A percentile compares a stretch with the other conserved stretches of the same genome.
phyloP scores from a whole-genome alignment of 169 alveolate species.

The Plasmodium malariae region DNA sequence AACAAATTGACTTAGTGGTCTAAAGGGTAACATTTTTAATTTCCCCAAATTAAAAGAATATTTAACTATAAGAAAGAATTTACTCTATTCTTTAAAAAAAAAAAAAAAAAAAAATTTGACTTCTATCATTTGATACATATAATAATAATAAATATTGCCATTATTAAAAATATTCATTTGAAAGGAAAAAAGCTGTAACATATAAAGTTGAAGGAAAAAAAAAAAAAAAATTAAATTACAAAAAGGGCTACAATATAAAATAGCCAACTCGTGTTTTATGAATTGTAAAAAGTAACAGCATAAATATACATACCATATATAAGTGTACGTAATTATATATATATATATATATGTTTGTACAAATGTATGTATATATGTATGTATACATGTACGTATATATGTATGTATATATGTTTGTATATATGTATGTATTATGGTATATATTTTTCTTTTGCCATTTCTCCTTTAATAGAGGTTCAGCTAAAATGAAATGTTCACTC shows the following conservation, averaged over 20 bases:
- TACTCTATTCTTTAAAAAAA: constrained; percentile 24
- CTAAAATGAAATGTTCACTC: neutral
- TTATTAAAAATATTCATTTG: constrained; percentile 12
- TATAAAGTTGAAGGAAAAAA: neutral
- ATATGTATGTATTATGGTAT: neutral
- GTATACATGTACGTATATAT: too few species aligned
- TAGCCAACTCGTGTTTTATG: neutral
- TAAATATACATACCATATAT: too few species aligned
- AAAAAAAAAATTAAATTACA: neutral
- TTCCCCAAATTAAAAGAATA: constrained; percentile 16
- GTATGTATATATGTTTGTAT: neutral
- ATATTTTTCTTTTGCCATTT: neutral
- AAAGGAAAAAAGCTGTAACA: neutral
- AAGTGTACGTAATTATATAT: too few species aligned
- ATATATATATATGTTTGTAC: too few species aligned
- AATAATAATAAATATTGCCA: constrained; percentile 21
- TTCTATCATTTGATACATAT: constrained; percentile 5
- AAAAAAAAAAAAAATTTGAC: constrained; percentile 13
- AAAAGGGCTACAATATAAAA: neutral
- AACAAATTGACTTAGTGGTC: constrained; percentile 63
- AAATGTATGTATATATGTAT: too few species aligned
- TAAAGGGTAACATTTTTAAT: constrained; percentile 69
- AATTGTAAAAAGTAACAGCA: too few species aligned
- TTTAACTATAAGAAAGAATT: neutral
- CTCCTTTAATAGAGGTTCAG: neutral